phyloP scores from a whole-genome alignment of 1,139 yeast genomes.

The Chernovozyma sophiae-reginae region DNA sequence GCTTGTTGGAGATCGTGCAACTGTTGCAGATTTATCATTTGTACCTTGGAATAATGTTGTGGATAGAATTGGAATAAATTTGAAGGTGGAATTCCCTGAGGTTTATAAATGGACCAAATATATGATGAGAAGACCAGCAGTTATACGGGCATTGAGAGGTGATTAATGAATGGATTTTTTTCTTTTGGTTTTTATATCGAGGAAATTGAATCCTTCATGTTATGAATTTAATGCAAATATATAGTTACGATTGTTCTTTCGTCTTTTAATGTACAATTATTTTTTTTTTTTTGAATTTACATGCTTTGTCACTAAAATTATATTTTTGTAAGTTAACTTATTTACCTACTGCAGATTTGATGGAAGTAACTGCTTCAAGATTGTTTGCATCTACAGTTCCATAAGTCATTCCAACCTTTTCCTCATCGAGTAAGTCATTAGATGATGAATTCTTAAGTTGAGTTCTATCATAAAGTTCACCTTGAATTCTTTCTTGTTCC shows the following conservation, averaged over 20 bases:
- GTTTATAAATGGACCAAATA: slow-evolving; percentile 93
- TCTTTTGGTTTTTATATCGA: too few species aligned
- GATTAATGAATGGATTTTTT: too few species aligned
- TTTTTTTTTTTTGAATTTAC: too few species aligned
- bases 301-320: too few species aligned
- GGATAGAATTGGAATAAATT: slow-evolving; percentile 84
- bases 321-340: slow-evolving; percentile 7
- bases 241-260: too few species aligned
- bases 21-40: slow-evolving; percentile 87
- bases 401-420: slow-evolving; percentile 1
- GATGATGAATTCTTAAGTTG: too few species aligned
- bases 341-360: slow-evolving; percentile 18
- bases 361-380: slow-evolving; percentile 19
- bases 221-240: too few species aligned
- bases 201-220: too few species aligned
- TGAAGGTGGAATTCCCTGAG: slow-evolving; percentile 87
- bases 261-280: too few species aligned
- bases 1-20: slow-evolving; percentile 88
- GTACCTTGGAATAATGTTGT: slow-evolving; percentile 98
- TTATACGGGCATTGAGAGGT: slow-evolving; percentile 69
- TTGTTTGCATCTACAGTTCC: slow-evolving; percentile 11
- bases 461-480: slow-evolving; percentile 15
- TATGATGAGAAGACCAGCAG: slow-evolving; percentile 89
- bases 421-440: too few species aligned
- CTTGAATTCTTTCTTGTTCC: slow-evolving; percentile 37